Evolutionary conservation across 192 early-diverging fungal species (phyloP), one percentile per base, ranked within the genome.

Genomic region (Backusella macrospora): DNA sequence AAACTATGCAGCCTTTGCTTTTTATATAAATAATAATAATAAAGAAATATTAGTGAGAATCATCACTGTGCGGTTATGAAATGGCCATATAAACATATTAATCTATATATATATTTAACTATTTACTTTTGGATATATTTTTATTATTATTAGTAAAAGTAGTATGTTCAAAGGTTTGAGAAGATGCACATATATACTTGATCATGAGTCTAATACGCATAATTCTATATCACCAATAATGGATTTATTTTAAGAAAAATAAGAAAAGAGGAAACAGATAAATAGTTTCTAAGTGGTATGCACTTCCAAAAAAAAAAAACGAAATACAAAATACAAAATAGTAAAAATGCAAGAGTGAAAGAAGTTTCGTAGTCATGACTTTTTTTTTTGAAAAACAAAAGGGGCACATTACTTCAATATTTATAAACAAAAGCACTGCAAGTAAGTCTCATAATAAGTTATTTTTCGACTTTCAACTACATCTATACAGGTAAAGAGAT

Each of bases 361-460:
- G 26, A 59, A 59, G 13, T 5, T 13, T 26, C 21, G 26, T 26
- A 59, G 16, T 52, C 21, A 21, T 52, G n/a, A 21, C 21, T 52
- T 52, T 26, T 55, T 55, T 55, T 55, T 59, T 59, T 18, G 18
- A 59, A 59, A 34, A 34, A 34, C 29, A 34, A 34, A 34, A 34
- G 29, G 8, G 52, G 26, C 52, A 59, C 52, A 59, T 59, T 59
- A 59, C 52, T 23, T 23, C 18, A 59, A 59, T 12, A 12, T 23
- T 59, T 59, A 59, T 12, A 59, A 59, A 59, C 52, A 59, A 12
- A 59, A 59, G 26, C 52, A 59, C 26, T 59, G 52, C 21, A 59
- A 59, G 49, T 21, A 21, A 59, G 13, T 26, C 21, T 9, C 3
- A 59, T 26, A 59, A 14, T 23, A 10, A 26, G 9, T 23, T 23